Evolutionary conservation across 805 yeast genomes (phyloP), one percentile per base, ranked within the genome.

Genomic region (Metschnikowia cubensis): DNA sequence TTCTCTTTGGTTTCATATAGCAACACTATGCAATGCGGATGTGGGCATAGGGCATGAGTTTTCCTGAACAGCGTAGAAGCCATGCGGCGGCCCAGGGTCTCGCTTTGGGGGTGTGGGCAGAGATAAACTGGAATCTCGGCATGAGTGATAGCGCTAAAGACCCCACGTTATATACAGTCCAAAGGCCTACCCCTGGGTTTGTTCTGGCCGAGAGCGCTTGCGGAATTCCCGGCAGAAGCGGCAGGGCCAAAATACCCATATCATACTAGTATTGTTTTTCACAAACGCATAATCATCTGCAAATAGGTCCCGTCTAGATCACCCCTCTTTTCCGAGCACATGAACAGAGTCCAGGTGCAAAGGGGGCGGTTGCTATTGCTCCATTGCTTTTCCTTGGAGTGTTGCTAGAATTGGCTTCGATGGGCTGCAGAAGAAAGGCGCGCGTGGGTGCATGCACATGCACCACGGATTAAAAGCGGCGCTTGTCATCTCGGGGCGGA

Each of bases 401-500:
- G 31, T 42, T 42, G 45, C 37, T 42, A 10, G 21, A 32, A 3
- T 32, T n/a, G 37, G 45, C 45, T 42, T 32, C 45, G 10, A 33
- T 14, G 21, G 14, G 36, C 37, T 42, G 46, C 40, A 43, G 46
- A 43, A 35, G 33, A 35, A 43, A 3, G 39, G 46, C 46, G 46
- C 46, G 40, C 22, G 34, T 6, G 2, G 33, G 21, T 25, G 46
- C 36, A 35, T 35, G 40, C 32, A 8, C 31, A 43, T 43, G 46
- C 46, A 43, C 33, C 3, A 13, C 8, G 39, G 39, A 13, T 22
- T 22, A 10, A 34, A 35, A 8, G 34, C n/a, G 34, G 37, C 29
- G 18, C 46, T 33, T 34, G 35, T 35, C 40, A 17, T 22, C 40
- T 35, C 33, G 39, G 22, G 46, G 46, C 46, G 46, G 21, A 38